A percentile compares a stretch with the other conserved stretches of the same genome.
Evolutionary conservation across 1,139 yeast species (phyloP).

Genomic region (Meyerozyma carpophila): DNA sequence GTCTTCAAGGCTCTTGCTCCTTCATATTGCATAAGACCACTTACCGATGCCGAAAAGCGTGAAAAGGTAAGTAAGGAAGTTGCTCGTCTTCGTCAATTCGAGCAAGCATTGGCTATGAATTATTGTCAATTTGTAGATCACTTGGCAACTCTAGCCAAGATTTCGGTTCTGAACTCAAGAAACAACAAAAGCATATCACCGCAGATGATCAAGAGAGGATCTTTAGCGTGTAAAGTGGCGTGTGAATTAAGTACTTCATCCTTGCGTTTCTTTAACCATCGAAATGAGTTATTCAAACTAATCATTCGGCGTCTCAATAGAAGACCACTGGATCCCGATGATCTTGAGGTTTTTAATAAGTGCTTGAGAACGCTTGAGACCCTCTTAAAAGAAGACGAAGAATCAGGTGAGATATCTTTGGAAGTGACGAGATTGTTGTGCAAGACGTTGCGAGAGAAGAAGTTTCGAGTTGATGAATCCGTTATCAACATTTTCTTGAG

Average conservation of each 20-base stretch:
- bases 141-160: constrained; percentile 39
- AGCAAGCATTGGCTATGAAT: constrained; percentile 65
- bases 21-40: constrained; percentile 77
- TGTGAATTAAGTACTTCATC: constrained; percentile 65
- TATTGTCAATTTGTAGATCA: constrained; percentile 66
- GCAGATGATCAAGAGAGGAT: constrained; percentile 45
- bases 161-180: constrained; percentile 35
- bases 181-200: constrained; percentile 32
- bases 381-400: constrained; percentile 63
- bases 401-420: constrained; percentile 72
- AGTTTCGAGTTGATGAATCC: constrained; percentile 78
- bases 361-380: constrained; percentile 64
- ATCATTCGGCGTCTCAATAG: constrained; percentile 62
- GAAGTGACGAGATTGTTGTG: constrained; percentile 66
- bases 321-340: constrained; percentile 41
- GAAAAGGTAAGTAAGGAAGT: constrained; percentile 84
- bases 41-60: constrained; percentile 73
- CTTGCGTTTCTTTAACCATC: constrained; percentile 74
- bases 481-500: constrained; percentile 72
- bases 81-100: constrained; percentile 68
- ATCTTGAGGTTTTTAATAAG: constrained; percentile 46
- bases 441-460: constrained; percentile 68
- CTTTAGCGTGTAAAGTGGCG: constrained; percentile 66
- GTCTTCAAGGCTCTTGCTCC: constrained; percentile 86
- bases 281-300: constrained; percentile 65